phyloP scores from a whole-genome alignment of 2,329 filamentous ascomycete species.

The Iodosphaeria phyllophila region DNA sequence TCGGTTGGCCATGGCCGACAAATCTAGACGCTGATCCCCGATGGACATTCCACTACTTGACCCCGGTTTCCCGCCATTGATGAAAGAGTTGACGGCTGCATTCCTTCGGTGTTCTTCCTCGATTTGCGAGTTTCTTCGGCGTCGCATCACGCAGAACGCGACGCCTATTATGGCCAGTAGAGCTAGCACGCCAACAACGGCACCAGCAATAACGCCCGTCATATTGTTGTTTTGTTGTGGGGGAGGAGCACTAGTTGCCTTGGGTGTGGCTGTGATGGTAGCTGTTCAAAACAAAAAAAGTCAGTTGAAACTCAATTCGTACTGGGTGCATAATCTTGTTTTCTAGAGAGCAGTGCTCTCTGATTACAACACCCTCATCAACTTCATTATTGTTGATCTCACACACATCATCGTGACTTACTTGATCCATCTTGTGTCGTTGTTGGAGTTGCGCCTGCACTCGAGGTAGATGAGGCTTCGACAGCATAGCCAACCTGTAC shows the following conservation, averaged over 20 bases:
- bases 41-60: constrained; percentile 49
- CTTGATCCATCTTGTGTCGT: not conserved
- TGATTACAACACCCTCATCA: constrained; percentile 4
- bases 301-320: not conserved
- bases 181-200: constrained; percentile 65
- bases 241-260: constrained; percentile 9
- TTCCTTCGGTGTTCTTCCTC: constrained; percentile 76
- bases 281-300: constrained; percentile 2
- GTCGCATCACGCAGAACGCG: constrained; percentile 55
- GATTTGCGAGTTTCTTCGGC: constrained; percentile 55
- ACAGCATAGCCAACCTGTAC: constrained; percentile 17
- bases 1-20: constrained; percentile 66
- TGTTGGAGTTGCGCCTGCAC: not conserved
- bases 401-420: not conserved
- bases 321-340: not conserved
- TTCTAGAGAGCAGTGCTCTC: not conserved
- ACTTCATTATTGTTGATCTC: not conserved
- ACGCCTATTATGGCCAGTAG: constrained; percentile 48
- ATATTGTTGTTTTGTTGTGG: constrained; percentile 11
- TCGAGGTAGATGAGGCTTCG: constrained; percentile 13
- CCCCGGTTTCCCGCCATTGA: constrained; percentile 43
- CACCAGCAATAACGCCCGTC: constrained; percentile 70
- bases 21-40: constrained; percentile 70
- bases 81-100: constrained; percentile 60
- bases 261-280: constrained; percentile 9